Evolutionary conservation across 306 rosid species (phyloP), one percentile per base, ranked within the genome.

Genomic region (Vigna angularis): DNA sequence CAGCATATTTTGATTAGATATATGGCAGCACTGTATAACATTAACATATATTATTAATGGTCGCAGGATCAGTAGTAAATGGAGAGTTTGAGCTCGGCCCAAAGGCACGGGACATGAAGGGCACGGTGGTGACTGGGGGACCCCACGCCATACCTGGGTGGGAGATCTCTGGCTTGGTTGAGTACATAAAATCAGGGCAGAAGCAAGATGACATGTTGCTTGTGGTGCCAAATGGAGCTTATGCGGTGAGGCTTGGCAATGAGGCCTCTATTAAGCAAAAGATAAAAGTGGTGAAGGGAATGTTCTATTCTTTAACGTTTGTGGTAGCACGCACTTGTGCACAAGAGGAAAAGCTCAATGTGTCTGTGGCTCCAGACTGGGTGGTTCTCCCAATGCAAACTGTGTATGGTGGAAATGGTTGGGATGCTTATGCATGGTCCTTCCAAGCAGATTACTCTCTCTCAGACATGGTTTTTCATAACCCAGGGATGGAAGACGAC

Each of bases 151-250:
- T 95, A 12, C 99, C 99, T 11, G 80, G 78, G 40, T 93, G 99
- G 99, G 94, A 91, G 64, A 87, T 86, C 1, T 85, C 98, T 0
- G 99, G 99, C 0, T 86, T 87, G 11, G 96, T 95, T 0, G 99
- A 95, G 83, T 95, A 95, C 90, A 90, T 95, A 53, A 91, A 93
- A 71, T 90, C 99, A 0, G 99, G 99, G 4, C 96, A 93, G 32
- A 95, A 88, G 78, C 99, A 95, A 14, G 97, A 98, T 3, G 99
- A 95, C 88, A 95, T 95, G 99, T 63, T 95, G 57, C 90, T 95
- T n/a, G 94, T 95, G 40, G 99, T 95, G 16, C 99, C 99, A 0
- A 96, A 93, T 62, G 99, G 99, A 0, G 97, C 93, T 0, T 91
- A 77, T 73, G 99, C 99, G 0, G 97, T 95, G 36, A 81, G 99